A percentile compares a stretch with the other conserved stretches of the same genome.
Conservation (phyloP, 2,329 filamentous ascomycete genomes). For the Neophaeococcomyces mojaviensis region DNA sequence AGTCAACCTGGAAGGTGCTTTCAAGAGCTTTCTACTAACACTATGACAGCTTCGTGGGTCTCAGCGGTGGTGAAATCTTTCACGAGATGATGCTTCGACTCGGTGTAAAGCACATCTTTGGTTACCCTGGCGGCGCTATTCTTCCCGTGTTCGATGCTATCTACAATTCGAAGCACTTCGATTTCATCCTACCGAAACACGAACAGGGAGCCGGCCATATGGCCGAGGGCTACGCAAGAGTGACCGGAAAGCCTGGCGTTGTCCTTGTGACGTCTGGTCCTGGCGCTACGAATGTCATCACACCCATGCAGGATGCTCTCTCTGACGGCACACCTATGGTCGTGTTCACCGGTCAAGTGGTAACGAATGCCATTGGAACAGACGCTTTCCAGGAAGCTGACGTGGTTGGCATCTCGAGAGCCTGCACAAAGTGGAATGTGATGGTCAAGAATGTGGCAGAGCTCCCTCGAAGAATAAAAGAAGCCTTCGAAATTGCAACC, state of each 20-base stretch:
- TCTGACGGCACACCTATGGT: constrained; percentile 95
- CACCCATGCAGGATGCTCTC: constrained; percentile 90
- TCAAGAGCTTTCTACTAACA: constrained; percentile 13
- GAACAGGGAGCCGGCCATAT: constrained; percentile 98
- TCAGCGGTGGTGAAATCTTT: constrained; percentile 93
- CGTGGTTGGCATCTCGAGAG: constrained; percentile 82
- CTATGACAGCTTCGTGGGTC: constrained; percentile 69
- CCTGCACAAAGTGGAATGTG: constrained; percentile 98
- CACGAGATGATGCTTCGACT: constrained; percentile 98
- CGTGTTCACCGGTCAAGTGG: constrained; percentile 90
- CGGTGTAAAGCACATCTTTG: constrained; percentile 85
- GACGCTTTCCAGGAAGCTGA: constrained; percentile 98
- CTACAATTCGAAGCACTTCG: constrained; percentile 94
- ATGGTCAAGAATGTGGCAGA: constrained; percentile 96
- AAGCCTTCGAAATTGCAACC: constrained; percentile 96
- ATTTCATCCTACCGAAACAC: constrained; percentile 90
- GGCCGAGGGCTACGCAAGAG: constrained; percentile 94
- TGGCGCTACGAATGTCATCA: constrained; percentile 92
- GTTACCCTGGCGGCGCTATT: constrained; percentile 92
- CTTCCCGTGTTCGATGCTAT: constrained; percentile 98
- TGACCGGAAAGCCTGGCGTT: constrained; percentile 87
- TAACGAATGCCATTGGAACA: constrained; percentile 80
- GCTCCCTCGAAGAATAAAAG: constrained; percentile 86
- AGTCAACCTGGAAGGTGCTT: constrained; percentile 28
- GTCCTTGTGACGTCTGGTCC: constrained; percentile 95